Conservation (phyloP, 306 rosid genomes). For the Dicorynia guianensis region DNA sequence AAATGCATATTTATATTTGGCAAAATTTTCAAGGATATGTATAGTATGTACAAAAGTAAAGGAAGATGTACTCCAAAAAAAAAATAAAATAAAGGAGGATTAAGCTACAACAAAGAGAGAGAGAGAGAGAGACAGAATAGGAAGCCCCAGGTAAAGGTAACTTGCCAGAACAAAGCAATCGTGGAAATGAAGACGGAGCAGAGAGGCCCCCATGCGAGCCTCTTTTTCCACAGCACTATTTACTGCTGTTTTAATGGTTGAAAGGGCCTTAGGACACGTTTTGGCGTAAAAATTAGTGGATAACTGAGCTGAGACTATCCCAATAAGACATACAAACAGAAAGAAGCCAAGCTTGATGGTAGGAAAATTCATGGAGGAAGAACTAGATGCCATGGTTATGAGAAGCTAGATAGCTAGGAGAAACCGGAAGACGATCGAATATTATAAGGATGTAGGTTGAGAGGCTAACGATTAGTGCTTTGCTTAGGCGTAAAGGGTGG, state of each 20-base stretch:
- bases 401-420: background rate
- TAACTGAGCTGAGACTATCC: conserved; percentile 56
- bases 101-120: background rate
- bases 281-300: conserved; percentile 58
- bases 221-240: conserved; percentile 55
- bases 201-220: conserved; percentile 83
- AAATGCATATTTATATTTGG: too few relatives aligned
- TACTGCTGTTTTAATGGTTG: conserved; percentile 57
- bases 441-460: background rate
- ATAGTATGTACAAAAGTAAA: too few relatives aligned
- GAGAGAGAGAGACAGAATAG: too few relatives aligned
- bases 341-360: conserved; percentile 30
- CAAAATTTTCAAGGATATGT: too few relatives aligned
- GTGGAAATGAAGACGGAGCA: conserved; percentile 89
- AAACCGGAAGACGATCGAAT: background rate
- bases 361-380: background rate
- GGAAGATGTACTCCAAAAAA: too few relatives aligned
- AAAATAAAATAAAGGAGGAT: too few relatives aligned
- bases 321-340: conserved; percentile 32
- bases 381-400: background rate
- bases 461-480: conserved; percentile 19
- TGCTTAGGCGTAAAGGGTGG: background rate
- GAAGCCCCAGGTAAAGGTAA: conserved; percentile 14
- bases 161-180: conserved; percentile 89
- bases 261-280: conserved; percentile 65